Conservation (phyloP, 768 basidiomycete species). For the Hydnomerulius pinastri region DNA sequence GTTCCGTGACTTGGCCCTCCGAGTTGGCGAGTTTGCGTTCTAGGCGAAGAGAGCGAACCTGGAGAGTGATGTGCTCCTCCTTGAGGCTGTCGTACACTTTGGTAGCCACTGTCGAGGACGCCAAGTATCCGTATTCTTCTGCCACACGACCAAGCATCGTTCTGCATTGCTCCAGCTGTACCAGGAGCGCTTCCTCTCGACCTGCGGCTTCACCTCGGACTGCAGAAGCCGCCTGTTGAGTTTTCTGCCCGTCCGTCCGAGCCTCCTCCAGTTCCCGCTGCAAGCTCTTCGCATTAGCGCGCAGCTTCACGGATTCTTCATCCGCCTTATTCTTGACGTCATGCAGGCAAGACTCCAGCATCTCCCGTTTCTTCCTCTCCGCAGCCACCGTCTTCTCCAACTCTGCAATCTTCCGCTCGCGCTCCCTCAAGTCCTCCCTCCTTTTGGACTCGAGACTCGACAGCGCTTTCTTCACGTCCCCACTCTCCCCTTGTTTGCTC, state of each 20-base stretch:
- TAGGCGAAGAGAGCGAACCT: slow-evolving; percentile 50
- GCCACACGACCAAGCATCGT: slow-evolving; percentile 48
- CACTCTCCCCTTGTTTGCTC: slow-evolving; percentile 52
- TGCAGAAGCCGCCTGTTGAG: slow-evolving; percentile 33
- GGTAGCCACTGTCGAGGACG: slow-evolving; percentile 42
- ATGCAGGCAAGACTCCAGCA: slow-evolving; percentile 44
- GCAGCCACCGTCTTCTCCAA: slow-evolving; percentile 50
- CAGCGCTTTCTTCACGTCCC: slow-evolving; percentile 52
- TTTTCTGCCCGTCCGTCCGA: slow-evolving; percentile 37
- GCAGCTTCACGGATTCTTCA: slow-evolving; percentile 40
- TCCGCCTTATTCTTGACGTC: slow-evolving; percentile 46
- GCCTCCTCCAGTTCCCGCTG: slow-evolving; percentile 40
- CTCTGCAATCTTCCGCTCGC: slow-evolving; percentile 55
- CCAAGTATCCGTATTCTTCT: slow-evolving; percentile 56
- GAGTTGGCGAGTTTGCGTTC: slow-evolving; percentile 71
- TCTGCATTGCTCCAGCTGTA: slow-evolving; percentile 54
- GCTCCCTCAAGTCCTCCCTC: slow-evolving; percentile 55
- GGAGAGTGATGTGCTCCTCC: slow-evolving; percentile 39
- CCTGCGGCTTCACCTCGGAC: slow-evolving; percentile 33
- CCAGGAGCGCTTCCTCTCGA: slow-evolving; percentile 47
- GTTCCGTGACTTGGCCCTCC: slow-evolving; percentile 64
- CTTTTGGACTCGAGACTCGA: slow-evolving; percentile 50
- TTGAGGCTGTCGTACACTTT: slow-evolving; percentile 40
- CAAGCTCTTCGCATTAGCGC: slow-evolving; percentile 33
- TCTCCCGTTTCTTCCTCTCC: slow-evolving; percentile 55